Percentiles rank a stretch among this genome's conserved stretches.
Conservation (phyloP, 352 stramenopile genomes). For the Pythium dissotocum region DNA sequence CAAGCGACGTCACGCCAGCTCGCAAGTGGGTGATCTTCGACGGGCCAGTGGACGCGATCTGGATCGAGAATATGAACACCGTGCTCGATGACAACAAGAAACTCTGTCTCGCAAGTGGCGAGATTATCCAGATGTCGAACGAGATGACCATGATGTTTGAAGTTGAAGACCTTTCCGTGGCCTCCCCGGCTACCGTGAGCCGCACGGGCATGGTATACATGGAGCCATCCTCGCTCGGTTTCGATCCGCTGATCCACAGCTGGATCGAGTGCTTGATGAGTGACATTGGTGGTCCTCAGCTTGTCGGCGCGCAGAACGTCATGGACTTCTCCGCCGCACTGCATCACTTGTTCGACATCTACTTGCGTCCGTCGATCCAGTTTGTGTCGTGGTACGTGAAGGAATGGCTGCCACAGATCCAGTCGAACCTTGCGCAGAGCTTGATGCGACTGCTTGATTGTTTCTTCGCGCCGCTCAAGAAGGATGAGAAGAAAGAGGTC, state of each 20-base stretch:
- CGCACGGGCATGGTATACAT: slow-evolving; percentile 97
- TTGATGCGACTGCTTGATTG: slow-evolving; percentile 92
- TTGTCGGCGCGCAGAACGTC: slow-evolving; percentile 42
- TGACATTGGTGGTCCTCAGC: slow-evolving; percentile 48
- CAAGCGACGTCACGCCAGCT: slow-evolving; percentile 84
- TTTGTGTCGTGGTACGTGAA: slow-evolving; percentile 89
- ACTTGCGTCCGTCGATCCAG: slow-evolving; percentile 72
- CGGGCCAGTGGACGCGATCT: slow-evolving; percentile 94
- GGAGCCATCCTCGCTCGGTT: slow-evolving; percentile 91
- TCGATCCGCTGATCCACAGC: slow-evolving; percentile 87
- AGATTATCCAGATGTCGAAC: slow-evolving; percentile 94
- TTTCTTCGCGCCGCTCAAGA: slow-evolving; percentile 83
- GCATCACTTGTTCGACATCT: slow-evolving; percentile 88
- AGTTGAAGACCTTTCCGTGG: slow-evolving; percentile 93
- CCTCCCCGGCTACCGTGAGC: slow-evolving; percentile 92
- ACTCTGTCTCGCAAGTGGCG: slow-evolving; percentile 92
- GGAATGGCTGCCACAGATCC: slow-evolving; percentile 91
- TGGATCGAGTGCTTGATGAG: slow-evolving; percentile 82
- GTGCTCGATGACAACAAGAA: slow-evolving; percentile 97
- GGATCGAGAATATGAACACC: slow-evolving; percentile 98
- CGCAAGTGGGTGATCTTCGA: slow-evolving; percentile 97
- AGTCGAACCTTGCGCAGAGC: slow-evolving; percentile 89
- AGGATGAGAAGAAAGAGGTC: slow-evolving; percentile 85
- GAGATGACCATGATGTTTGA: slow-evolving; percentile 98
- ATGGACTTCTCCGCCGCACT: slow-evolving; percentile 53